phyloP scores from a whole-genome alignment of 2,329 filamentous ascomycete species.

The Talaromyces sp. region DNA sequence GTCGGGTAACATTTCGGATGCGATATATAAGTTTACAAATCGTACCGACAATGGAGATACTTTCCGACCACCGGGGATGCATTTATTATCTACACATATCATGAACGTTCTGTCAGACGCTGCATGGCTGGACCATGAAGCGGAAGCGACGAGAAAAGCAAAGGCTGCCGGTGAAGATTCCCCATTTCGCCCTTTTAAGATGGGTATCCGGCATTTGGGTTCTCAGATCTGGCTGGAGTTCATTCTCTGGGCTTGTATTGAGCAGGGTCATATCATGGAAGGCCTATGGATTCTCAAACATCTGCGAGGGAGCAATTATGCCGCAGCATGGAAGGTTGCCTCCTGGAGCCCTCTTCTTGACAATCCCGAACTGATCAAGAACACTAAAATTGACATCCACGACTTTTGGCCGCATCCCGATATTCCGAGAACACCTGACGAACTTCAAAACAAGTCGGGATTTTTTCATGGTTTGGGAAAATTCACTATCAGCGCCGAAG shows the following conservation, averaged over 20 bases:
- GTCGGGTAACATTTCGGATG: constrained; percentile 40
- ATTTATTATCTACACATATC: constrained; percentile 44
- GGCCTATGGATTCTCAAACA: constrained; percentile 39
- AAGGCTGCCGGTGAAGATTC: constrained; percentile 36
- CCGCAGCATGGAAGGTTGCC: constrained; percentile 38
- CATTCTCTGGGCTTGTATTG: constrained; percentile 50
- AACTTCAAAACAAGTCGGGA: constrained; percentile 18
- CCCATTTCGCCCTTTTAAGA: constrained; percentile 39
- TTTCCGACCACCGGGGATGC: constrained; percentile 43
- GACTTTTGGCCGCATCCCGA: constrained; percentile 36
- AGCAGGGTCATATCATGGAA: constrained; percentile 42
- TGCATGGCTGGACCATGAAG: constrained; percentile 43
- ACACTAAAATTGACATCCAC: constrained; percentile 35
- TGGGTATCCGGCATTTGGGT: constrained; percentile 43
- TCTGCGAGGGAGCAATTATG: constrained; percentile 27
- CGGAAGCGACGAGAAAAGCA: constrained; percentile 35
- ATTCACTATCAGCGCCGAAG: constrained; percentile 56
- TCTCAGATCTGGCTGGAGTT: constrained; percentile 50
- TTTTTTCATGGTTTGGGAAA: constrained; percentile 40
- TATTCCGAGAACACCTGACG: constrained; percentile 12
- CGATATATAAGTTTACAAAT: constrained; percentile 40
- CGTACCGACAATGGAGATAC: constrained; percentile 28
- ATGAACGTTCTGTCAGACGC: constrained; percentile 48
- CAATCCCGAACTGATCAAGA: constrained; percentile 26
- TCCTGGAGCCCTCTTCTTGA: constrained; percentile 38